Conservation (phyloP, 2,329 filamentous ascomycete species). For the Colletotrichum godetiae region DNA sequence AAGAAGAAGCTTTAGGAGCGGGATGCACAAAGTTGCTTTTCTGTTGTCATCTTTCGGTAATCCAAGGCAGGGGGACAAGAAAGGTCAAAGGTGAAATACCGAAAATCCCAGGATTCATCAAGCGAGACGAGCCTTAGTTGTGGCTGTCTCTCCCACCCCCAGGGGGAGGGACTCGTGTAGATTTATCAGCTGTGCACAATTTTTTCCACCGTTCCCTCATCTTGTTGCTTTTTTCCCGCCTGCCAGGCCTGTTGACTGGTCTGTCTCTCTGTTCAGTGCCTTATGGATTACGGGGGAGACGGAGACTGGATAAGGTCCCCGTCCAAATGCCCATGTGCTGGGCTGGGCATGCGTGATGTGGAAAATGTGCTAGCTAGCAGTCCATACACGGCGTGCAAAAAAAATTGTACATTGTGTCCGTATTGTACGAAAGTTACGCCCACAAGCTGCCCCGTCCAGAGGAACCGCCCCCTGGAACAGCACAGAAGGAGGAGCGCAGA, state of each 20-base stretch:
- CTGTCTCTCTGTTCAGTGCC: background rate
- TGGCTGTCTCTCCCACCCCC: conserved; percentile 8
- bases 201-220: background rate
- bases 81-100: conserved; percentile 9
- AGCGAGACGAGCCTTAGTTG: conserved; percentile 19
- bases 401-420: background rate
- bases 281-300: conserved; percentile 22
- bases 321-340: conserved; percentile 15
- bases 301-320: conserved; percentile 25
- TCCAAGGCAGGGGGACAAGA: conserved; percentile 13
- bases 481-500: background rate
- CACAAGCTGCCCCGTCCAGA: too few species aligned
- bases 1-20: conserved; percentile 4
- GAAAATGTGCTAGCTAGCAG: conserved; percentile 4
- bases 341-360: conserved; percentile 30
- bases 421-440: background rate
- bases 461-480: background rate
- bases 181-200: conserved; percentile 37
- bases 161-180: conserved; percentile 15
- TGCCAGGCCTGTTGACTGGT: background rate
- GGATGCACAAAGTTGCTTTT: conserved; percentile 32
- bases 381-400: background rate
- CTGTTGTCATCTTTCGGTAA: conserved; percentile 13
- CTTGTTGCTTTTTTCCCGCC: conserved; percentile 16
- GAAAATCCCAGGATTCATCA: conserved; percentile 18